Percentiles rank a stretch among this genome's conserved stretches.
Evolutionary conservation across 345 rosid species (phyloP).

Genomic region (Eucalyptus coolabah): DNA sequence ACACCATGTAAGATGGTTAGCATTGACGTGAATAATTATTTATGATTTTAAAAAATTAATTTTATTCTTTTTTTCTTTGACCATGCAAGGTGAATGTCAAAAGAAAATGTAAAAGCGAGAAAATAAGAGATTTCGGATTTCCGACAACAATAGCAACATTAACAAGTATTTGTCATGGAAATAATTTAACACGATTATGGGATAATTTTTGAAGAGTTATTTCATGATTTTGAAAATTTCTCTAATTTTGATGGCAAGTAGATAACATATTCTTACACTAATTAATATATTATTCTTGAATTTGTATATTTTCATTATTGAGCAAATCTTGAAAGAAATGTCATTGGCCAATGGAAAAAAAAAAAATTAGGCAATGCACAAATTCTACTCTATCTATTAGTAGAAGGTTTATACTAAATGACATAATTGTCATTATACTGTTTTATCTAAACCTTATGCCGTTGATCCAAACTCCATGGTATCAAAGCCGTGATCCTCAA

Average conservation of each 20-base stretch:
- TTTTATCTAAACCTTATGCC: no score
- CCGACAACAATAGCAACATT: neutral
- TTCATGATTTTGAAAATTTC: neutral
- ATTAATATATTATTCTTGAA: neutral
- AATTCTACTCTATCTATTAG: no score
- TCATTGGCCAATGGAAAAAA: neutral
- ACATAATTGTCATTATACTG: no score
- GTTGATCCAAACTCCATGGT: no score
- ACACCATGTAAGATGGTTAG: fast-evolving
- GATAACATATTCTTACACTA: neutral
- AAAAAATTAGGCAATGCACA: neutral
- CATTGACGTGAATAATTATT: fast-evolving
- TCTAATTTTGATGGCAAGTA: neutral
- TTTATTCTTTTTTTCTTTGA: neutral
- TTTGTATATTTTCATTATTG: neutral
- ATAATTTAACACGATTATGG: neutral
- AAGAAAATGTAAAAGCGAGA: neutral
- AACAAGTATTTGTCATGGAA: neutral
- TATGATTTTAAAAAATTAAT: no score
- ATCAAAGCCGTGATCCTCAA: no score
- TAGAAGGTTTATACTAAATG: no score
- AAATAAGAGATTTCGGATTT: neutral
- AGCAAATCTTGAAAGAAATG: neutral
- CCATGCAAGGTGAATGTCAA: neutral
- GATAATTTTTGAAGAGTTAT: neutral